These are phyloP conservation scores for Cladorrhinum sp. DNA, from an alignment of 2,329 filamentous ascomycete genomes.

Conservation along the genomic window DNA sequence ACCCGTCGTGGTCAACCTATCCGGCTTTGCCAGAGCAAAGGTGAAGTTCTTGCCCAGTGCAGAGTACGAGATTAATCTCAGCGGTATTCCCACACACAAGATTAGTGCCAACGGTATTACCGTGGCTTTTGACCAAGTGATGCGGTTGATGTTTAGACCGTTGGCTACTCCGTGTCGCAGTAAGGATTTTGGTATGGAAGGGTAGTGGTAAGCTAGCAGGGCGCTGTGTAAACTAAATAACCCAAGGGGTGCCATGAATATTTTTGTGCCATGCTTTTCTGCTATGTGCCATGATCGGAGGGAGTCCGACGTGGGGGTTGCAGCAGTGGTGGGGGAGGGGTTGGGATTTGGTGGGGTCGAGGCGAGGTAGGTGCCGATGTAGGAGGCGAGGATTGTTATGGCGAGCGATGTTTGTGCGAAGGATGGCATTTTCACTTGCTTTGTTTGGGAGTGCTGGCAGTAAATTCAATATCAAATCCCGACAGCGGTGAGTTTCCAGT, in stretches of 20 bases:
- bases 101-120: conserved; percentile 35
- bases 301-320: conserved; percentile 21
- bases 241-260: conserved; percentile 26
- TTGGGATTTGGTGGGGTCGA: conserved; percentile 34
- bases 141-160: conserved; percentile 30
- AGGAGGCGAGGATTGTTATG: conserved; percentile 29
- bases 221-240: conserved; percentile 27
- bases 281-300: conserved; percentile 30
- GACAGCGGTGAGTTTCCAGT: not conserved
- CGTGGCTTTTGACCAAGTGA: conserved; percentile 39
- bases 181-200: conserved; percentile 26
- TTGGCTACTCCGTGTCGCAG: conserved; percentile 34
- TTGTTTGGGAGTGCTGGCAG: too few species aligned
- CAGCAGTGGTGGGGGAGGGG: conserved; percentile 8
- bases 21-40: conserved; percentile 47
- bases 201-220: conserved; percentile 24
- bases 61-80: conserved; percentile 22
- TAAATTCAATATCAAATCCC: too few species aligned
- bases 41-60: conserved; percentile 51
- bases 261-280: conserved; percentile 25
- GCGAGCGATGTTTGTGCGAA: conserved; percentile 8
- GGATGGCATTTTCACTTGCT: not conserved
- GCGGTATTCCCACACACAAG: conserved; percentile 31
- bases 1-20: conserved; percentile 44
- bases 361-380: conserved; percentile 32